phyloP scores from a whole-genome alignment of 129 eudicot genomes.

The Tanacetum coccineum region DNA sequence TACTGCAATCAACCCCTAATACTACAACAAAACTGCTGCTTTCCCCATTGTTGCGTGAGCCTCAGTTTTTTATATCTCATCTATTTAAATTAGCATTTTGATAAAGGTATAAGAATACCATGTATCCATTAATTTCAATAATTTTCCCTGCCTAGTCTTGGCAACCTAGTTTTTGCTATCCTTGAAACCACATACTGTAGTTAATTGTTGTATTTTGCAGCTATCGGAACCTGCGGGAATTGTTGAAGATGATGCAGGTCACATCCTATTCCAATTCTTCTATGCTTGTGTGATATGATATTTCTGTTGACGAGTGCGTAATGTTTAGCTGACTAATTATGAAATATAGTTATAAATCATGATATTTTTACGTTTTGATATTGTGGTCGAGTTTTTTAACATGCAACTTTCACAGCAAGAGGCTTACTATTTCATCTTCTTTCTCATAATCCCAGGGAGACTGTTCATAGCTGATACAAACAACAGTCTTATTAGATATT shows the following conservation, averaged over 20 bases:
- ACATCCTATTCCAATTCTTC: slow-evolving; percentile 15
- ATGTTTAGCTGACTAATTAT: slow-evolving; percentile 3
- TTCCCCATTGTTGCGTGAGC: not conserved
- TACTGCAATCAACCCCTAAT: not conserved
- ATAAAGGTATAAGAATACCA: not conserved
- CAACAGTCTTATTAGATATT: slow-evolving; percentile 73
- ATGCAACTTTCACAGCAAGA: slow-evolving; percentile 17
- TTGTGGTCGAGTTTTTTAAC: not conserved
- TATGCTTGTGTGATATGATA: not conserved
- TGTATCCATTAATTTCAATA: not conserved
- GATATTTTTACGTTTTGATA: slow-evolving; percentile 1
- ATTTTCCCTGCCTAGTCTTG: not conserved
- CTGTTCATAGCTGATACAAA: slow-evolving; percentile 87
- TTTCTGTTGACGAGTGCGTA: slow-evolving; percentile 4
- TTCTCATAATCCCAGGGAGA: slow-evolving; percentile 51
- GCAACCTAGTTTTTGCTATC: not conserved
- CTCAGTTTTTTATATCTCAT: not conserved
- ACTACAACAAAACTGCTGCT: not conserved
- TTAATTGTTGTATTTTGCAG: slow-evolving; percentile 39
- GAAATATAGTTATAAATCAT: not conserved
- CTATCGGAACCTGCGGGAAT: slow-evolving; percentile 97
- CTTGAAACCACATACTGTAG: not conserved
- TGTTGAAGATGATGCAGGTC: slow-evolving; percentile 76
- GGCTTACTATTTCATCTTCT: slow-evolving; percentile 1
- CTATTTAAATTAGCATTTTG: not conserved